Percentiles rank a stretch among this genome's conserved stretches.
Evolutionary conservation across 73 alveolate genomes (phyloP).

Genomic region (Breviolum minutum): DNA sequence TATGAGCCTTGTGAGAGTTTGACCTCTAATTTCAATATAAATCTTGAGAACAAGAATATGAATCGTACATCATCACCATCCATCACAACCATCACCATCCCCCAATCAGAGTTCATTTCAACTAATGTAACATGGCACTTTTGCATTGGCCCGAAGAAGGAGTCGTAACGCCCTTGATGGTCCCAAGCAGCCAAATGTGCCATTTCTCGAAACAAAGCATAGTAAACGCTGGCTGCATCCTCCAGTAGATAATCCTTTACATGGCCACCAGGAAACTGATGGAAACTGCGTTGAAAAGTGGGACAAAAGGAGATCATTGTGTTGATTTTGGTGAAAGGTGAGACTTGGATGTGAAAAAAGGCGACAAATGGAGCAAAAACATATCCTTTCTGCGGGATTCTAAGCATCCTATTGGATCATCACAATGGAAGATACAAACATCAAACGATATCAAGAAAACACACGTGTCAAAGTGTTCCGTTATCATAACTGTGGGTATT

Average conservation of each 20-base stretch:
- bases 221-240: conserved; percentile 83
- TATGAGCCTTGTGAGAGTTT: too few species aligned
- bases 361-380: too few species aligned
- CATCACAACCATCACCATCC: too few species aligned
- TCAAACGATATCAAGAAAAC: too few species aligned
- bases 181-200: conserved; percentile 88
- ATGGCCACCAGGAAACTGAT: neutral
- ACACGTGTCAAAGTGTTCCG: too few species aligned
- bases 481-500: too few species aligned
- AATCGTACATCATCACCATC: too few species aligned
- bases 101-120: neutral
- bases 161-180: conserved; percentile 83
- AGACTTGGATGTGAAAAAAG: neutral
- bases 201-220: conserved; percentile 83
- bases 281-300: neutral
- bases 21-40: too few species aligned
- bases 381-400: too few species aligned
- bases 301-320: neutral
- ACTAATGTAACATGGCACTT: neutral
- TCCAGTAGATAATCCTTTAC: conserved; percentile 74
- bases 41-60: too few species aligned
- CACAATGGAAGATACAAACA: too few species aligned
- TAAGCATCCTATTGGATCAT: too few species aligned
- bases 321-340: neutral
- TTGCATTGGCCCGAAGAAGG: conserved; percentile 50